A percentile compares a stretch with the other conserved stretches of the same genome.
phyloP scores from a whole-genome alignment of 495 filamentous ascomycete genomes.

The Aspergillus nanangensis region DNA sequence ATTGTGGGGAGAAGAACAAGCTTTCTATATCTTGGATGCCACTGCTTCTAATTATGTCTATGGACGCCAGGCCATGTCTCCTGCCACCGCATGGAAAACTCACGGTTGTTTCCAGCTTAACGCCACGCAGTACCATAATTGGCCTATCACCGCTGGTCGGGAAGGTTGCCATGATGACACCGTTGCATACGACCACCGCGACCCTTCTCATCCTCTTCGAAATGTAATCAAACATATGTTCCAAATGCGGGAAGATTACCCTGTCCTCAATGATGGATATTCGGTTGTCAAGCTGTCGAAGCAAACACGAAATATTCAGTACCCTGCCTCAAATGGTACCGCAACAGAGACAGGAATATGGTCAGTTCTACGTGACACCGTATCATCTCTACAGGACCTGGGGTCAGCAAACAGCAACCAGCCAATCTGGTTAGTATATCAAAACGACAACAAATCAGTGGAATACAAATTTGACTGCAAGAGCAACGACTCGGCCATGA shows the following conservation, averaged over 20 bases:
- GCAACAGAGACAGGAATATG: conserved; percentile 65
- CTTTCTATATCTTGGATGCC: conserved; percentile 62
- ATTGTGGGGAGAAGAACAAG: conserved; percentile 69
- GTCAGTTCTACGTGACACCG: conserved; percentile 54
- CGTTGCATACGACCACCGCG: conserved; percentile 62
- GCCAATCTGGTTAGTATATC: conserved; percentile 63
- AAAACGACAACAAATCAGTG: conserved; percentile 54
- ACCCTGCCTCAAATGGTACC: conserved; percentile 49
- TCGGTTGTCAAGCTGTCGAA: conserved; percentile 57
- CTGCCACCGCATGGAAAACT: conserved; percentile 61
- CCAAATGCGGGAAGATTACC: conserved; percentile 53
- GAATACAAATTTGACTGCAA: conserved; percentile 59
- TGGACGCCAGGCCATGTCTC: conserved; percentile 63
- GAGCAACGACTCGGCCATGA: conserved; percentile 40
- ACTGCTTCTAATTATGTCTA: conserved; percentile 68
- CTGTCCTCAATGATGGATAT: conserved; percentile 62
- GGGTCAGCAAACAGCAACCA: conserved; percentile 42
- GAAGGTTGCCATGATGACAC: conserved; percentile 56
- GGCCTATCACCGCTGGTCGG: conserved; percentile 52
- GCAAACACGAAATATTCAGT: conserved; percentile 46
- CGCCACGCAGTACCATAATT: conserved; percentile 52
- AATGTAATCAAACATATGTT: conserved; percentile 68
- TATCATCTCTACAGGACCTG: conserved; percentile 49
- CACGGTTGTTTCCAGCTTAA: conserved; percentile 64
- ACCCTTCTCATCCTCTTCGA: conserved; percentile 62